Percentiles rank a stretch among this genome's conserved stretches.
Conservation (phyloP, 176 grass and related monocot genomes). For the Avena insularis region DNA sequence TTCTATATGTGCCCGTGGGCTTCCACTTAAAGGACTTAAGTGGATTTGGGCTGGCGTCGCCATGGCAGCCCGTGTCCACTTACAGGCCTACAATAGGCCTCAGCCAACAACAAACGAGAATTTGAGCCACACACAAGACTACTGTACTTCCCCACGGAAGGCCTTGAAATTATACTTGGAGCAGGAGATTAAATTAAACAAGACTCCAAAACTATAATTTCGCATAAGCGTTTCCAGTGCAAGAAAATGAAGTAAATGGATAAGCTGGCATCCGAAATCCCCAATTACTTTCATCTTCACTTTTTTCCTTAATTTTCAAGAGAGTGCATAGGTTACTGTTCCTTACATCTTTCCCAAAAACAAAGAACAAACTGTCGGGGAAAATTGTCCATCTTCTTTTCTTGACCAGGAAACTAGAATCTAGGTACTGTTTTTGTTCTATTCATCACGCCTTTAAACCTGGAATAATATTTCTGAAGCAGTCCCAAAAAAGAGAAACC, state of each 20-base stretch:
- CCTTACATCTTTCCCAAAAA: constrained; percentile 16
- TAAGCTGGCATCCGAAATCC: not conserved
- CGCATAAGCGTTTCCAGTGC: not conserved
- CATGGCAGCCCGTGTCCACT: too few relatives aligned
- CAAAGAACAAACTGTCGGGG: constrained; percentile 24
- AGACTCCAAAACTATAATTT: too few relatives aligned
- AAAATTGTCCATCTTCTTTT: constrained; percentile 30
- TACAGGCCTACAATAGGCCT: too few relatives aligned
- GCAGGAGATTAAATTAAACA: too few relatives aligned
- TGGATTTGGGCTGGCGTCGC: too few relatives aligned
- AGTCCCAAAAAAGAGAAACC: not conserved
- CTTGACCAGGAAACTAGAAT: constrained; percentile 35
- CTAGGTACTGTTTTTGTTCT: not conserved
- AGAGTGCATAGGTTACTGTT: constrained; percentile 22
- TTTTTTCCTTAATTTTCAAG: constrained; percentile 26
- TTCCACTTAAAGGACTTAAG: too few relatives aligned
- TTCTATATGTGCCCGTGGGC: too few relatives aligned
- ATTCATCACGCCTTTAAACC: constrained; percentile 26
- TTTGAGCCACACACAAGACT: too few relatives aligned
- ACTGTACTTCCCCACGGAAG: too few relatives aligned
- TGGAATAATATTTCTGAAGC: constrained; percentile 21
- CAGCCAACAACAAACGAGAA: too few relatives aligned
- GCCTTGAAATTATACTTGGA: too few relatives aligned
- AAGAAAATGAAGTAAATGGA: not conserved
- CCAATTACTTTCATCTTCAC: not conserved